Evolutionary conservation across 495 filamentous ascomycete species (phyloP).

Genomic region (Staphylotrichum tortipilum): DNA sequence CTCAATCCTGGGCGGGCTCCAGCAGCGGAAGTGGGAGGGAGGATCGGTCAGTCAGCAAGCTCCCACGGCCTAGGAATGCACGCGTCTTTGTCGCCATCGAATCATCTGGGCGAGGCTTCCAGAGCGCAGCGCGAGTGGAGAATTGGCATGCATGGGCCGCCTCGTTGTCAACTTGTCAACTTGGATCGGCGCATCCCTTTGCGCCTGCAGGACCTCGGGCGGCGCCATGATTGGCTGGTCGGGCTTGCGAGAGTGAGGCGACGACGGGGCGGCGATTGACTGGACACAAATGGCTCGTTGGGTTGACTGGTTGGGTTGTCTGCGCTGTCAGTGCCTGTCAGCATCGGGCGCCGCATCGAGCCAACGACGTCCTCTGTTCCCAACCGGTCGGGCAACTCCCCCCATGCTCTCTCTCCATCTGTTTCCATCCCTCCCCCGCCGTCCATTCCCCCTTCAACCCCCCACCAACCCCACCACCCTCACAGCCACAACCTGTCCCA

Average conservation of each 20-base stretch:
- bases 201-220: slow-evolving; percentile 5
- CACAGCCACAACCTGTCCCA: neutral
- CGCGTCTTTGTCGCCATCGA: neutral
- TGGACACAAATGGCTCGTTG: slow-evolving; percentile 10
- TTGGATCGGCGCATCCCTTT: slow-evolving; percentile 6
- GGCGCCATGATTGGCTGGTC: slow-evolving; percentile 1
- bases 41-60: neutral
- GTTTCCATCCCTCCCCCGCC: too few species aligned
- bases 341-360: neutral
- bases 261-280: slow-evolving; percentile 1
- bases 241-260: slow-evolving; percentile 11
- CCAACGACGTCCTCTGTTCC: neutral
- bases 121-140: neutral
- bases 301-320: too few species aligned
- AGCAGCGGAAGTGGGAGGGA: too few species aligned
- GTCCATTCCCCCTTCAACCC: too few species aligned
- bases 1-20: too few species aligned
- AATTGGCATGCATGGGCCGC: slow-evolving; percentile 5
- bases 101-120: neutral
- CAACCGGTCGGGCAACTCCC: neutral
- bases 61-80: neutral
- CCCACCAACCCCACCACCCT: too few species aligned
- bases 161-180: neutral
- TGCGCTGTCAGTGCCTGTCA: neutral
- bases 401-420: too few species aligned